Evolutionary conservation across 768 basidiomycete species (phyloP).

Genomic region (Pulveroboletus sp.): DNA sequence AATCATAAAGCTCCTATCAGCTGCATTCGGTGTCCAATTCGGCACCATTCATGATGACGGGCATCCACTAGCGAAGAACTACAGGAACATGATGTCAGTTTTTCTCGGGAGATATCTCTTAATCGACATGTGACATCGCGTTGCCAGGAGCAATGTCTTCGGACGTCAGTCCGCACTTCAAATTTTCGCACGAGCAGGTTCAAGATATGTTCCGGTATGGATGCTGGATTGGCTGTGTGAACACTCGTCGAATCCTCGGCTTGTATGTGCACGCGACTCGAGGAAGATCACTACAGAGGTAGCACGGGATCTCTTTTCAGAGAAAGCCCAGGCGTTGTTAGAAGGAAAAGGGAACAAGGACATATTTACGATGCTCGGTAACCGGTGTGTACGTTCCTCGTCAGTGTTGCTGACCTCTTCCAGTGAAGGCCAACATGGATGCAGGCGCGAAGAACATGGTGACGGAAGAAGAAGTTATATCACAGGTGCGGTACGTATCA

Average conservation of each 20-base stretch:
- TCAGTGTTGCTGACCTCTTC: not conserved
- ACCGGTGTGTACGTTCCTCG: not conserved
- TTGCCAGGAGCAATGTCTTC: conserved; percentile 9
- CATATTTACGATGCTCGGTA: conserved; percentile 37
- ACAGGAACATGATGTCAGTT: conserved; percentile 10
- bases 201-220: conserved; percentile 12
- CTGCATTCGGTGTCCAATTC: conserved; percentile 50
- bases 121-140: conserved; percentile 5
- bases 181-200: conserved; percentile 10
- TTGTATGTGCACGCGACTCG: conserved; percentile 11
- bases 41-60: conserved; percentile 13
- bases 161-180: conserved; percentile 12
- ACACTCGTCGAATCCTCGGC: conserved; percentile 18
- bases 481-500: conserved; percentile 17
- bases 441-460: conserved; percentile 23
- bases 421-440: conserved; percentile 29
- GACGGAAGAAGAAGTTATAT: conserved; percentile 10
- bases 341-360: conserved; percentile 13
- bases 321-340: conserved; percentile 11
- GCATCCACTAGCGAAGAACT: conserved; percentile 9
- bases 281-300: not conserved
- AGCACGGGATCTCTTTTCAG: conserved; percentile 15
- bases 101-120: conserved; percentile 1
- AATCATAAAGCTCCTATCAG: conserved; percentile 13
- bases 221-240: conserved; percentile 33